Evolutionary conservation across 2,329 filamentous ascomycete genomes (phyloP).

Genomic region (Orbilia blumenaviensis): DNA sequence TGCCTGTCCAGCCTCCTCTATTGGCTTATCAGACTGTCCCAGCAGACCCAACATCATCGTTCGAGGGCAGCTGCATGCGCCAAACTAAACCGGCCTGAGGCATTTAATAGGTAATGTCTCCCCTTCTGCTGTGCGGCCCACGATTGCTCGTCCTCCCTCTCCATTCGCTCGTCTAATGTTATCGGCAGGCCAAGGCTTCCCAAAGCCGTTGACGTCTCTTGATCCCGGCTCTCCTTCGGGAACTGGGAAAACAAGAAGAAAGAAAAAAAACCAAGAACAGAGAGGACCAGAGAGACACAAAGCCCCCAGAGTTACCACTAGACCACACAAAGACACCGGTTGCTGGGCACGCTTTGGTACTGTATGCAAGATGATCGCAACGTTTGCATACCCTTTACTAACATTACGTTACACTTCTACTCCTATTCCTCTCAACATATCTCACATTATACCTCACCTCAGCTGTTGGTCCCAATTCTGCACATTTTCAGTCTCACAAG

Average conservation of each 20-base stretch:
- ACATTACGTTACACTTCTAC: conserved; percentile 11
- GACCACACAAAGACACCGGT: no score
- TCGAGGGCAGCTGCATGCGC: conserved; percentile 33
- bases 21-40: conserved; percentile 46
- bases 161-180: conserved; percentile 41
- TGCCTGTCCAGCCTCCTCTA: conserved; percentile 12
- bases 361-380: conserved; percentile 53
- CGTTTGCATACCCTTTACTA: conserved; percentile 29
- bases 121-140: not conserved
- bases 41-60: conserved; percentile 31
- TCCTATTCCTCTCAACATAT: conserved; percentile 8
- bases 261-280: not conserved
- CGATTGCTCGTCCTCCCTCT: not conserved
- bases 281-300: no score
- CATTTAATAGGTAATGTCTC: conserved; percentile 50
- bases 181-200: not conserved
- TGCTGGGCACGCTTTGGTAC: not conserved
- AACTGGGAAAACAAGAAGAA: not conserved
- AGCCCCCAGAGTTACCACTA: no score
- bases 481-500: not conserved
- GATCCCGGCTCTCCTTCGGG: conserved; percentile 4
- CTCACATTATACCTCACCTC: conserved; percentile 11
- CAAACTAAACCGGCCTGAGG: conserved; percentile 47
- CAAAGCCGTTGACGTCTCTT: not conserved
- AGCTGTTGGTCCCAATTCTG: not conserved